Evolutionary conservation across 139 green algal genomes (phyloP), one percentile per base, ranked within the genome.

Genomic region (Tetradesmus obliquus): DNA sequence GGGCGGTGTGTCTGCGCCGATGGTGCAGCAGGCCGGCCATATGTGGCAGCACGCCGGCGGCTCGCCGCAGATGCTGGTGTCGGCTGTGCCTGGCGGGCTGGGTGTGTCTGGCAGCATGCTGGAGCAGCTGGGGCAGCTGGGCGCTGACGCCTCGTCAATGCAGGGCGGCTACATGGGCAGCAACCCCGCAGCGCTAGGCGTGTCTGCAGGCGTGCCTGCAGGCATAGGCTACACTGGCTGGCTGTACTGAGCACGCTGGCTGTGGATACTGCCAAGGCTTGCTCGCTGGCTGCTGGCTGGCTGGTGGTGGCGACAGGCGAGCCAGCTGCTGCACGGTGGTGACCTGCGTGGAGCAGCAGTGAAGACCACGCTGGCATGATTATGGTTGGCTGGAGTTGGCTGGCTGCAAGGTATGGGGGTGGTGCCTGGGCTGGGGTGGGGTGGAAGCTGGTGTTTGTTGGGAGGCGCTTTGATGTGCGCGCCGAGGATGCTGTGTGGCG

Each of bases 71-170:
- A 82, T 51, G 32, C 45, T 89, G 32, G 22, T 54, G 17, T 1
- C 84, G 74, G 13, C 13, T 20, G 32, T 13, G 8, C 13, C 53
- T 62, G 53, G n/a, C n/a, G 62, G 60, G 4, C 2, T 79, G 57
- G 72, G 20, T 4, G 13, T 58, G 9, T 88, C 84, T 57, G 84
- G 84, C 24, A 79, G 32, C 54, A 79, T 88, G 84, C n/a, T 88
- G 58, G 62, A 89, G 62, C 62, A 80, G 32, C 69, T 82, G 57
- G 54, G 54, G 5, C 55, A 72, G 55, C 82, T 51, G 66, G 66
- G 8, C 3, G n/a, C 66, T 20, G 66, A 76, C n/a, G 66, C 66
- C 2, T 66, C 57, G 57, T 76, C 66, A 76, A 19, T 76, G 66
- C 15, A 17, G 7, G 66, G 17, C 17, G 15, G 15, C 66, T 76